Evolutionary conservation across 768 basidiomycete genomes (phyloP).

Genomic region (Termitomyces titanicus): DNA sequence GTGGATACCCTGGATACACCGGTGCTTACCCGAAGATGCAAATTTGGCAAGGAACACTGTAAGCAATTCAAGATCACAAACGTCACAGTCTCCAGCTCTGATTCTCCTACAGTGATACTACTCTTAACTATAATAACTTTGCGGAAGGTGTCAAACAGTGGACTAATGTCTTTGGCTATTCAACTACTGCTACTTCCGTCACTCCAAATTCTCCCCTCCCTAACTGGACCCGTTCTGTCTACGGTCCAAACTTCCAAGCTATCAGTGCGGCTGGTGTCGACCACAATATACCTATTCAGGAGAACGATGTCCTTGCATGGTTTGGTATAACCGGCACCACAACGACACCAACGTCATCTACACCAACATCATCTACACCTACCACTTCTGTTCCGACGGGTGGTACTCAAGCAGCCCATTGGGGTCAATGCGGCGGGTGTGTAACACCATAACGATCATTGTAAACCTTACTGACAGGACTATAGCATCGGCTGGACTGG

Average conservation of each 20-base stretch:
- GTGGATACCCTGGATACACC: constrained; percentile 50
- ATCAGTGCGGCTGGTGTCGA: constrained; percentile 44
- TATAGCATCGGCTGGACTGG: constrained; percentile 26
- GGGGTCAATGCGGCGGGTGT: constrained; percentile 21
- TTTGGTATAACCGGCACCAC: constrained; percentile 39
- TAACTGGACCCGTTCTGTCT: constrained; percentile 45
- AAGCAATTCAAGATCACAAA: neutral
- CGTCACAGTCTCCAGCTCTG: neutral
- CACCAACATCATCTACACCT: no score
- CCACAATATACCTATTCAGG: constrained; percentile 51
- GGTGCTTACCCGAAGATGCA: constrained; percentile 48
- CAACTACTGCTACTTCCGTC: constrained; percentile 34
- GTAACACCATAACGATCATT: neutral
- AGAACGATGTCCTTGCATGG: constrained; percentile 41
- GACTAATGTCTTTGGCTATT: constrained; percentile 50
- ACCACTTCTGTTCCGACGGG: constrained; percentile 17
- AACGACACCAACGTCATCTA: no score
- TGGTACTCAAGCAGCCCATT: constrained; percentile 17
- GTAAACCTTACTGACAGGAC: neutral
- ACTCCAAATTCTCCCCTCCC: constrained; percentile 37
- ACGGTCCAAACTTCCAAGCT: constrained; percentile 48
- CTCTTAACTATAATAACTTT: constrained; percentile 48
- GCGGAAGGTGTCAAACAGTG: constrained; percentile 51
- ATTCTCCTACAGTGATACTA: constrained; percentile 38
- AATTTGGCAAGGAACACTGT: constrained; percentile 52